Base-by-base conservation (phyloP, 805 yeast species). In the Candida germanica region DNA sequence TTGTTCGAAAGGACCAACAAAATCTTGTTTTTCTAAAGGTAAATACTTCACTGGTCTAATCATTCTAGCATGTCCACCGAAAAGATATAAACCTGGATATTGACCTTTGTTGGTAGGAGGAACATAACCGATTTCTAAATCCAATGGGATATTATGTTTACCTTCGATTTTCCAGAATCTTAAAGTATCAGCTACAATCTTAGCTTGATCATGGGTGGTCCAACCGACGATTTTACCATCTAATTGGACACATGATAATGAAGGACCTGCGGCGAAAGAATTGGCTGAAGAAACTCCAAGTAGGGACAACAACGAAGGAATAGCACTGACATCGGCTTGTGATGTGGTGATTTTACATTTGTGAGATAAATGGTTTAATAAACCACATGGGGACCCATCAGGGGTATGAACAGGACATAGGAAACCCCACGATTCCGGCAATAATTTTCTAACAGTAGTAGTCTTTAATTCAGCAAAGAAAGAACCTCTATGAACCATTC, bases 401-500 rank as follows among this genome's bases (percentile, higher is more conserved):
- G 98, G 98, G 10, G 98, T 93, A 63, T 93, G 98, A 16, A 93
- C 98, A 9, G 98, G 98, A 67, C 98, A 93, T 51, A 93, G 66
- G 76, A 93, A 93, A 3, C 98, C 98, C 98, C 98, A 93, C 1
- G 96, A 86, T 62, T 93, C 98, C 1, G 98, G 98, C 40, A 93
- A 74, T 52, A 93, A 71, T 61, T 93, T 93, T 71, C 98, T 80
- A 32, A 93, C 98, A 1, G 98, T 84, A 16, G 98, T 93, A 27
- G 98, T 93, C 60, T 93, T 93, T 66, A 93, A 75, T 62, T 91
- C 96, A 29, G 98, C 97, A 61, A 93, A 93, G 80, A 93, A 93
- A 47, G 98, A 87, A 64, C 98, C 98, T 79, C 98, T 84, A 66
- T 93, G 98, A 35, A 93, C 98, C 98, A 93, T 93, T 67, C 98